Evolutionary conservation across 352 stramenopile species (phyloP).

Genomic region (Saprolegnia diclina): DNA sequence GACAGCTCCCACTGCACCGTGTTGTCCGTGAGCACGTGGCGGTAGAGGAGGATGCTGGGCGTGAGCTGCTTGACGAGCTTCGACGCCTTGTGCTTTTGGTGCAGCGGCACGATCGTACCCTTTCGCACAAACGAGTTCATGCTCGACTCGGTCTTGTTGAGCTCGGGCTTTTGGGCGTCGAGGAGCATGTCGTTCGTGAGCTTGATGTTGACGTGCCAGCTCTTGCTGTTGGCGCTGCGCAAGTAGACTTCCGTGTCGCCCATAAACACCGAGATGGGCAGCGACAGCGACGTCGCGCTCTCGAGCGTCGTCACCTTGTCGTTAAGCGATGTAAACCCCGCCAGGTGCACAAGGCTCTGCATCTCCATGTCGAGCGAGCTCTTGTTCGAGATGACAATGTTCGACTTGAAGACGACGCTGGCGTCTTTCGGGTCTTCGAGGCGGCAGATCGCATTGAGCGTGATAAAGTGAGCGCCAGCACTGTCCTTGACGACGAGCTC

Average conservation of each 20-base stretch:
- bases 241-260: constrained; percentile 80
- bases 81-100: constrained; percentile 66
- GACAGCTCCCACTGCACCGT: constrained; percentile 71
- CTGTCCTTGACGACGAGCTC: constrained; percentile 19
- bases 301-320: constrained; percentile 45
- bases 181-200: constrained; percentile 76
- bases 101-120: constrained; percentile 56
- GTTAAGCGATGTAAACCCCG: constrained; percentile 38
- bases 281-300: constrained; percentile 55
- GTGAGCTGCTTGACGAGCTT: constrained; percentile 68
- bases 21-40: constrained; percentile 24
- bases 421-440: constrained; percentile 61
- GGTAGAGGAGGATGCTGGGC: constrained; percentile 59
- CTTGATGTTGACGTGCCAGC: constrained; percentile 69
- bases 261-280: constrained; percentile 68
- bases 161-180: not conserved
- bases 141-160: constrained; percentile 6
- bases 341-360: constrained; percentile 10
- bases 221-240: constrained; percentile 51
- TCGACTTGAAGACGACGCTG: constrained; percentile 69
- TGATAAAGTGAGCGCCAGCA: not conserved
- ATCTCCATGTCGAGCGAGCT: constrained; percentile 33
- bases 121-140: not conserved
- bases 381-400: constrained; percentile 75
- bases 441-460: constrained; percentile 60